These are phyloP conservation scores for Picochlorum sp. DNA, from an alignment of 139 green algal genomes.

Conservation along the genomic window DNA sequence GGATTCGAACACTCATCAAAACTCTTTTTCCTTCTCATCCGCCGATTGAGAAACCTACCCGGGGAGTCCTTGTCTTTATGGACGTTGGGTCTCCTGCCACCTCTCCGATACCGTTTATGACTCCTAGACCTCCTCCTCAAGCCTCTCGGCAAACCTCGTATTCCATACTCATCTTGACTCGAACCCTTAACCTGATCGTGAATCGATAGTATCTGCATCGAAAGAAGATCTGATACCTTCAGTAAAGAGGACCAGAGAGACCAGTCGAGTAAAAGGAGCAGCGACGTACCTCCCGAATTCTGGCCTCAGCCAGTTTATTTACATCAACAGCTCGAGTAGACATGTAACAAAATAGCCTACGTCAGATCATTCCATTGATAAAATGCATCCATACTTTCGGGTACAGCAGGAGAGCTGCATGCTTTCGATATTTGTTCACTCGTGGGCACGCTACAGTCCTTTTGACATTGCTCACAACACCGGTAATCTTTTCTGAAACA, in stretches of 20 bases:
- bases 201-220: conserved; percentile 18
- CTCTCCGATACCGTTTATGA: conserved; percentile 31
- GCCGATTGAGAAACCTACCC: conserved; percentile 24
- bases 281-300: conserved; percentile 18
- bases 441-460: too few relatives aligned
- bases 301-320: conserved; percentile 17
- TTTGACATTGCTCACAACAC: too few relatives aligned
- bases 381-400: too few relatives aligned
- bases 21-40: conserved; percentile 37
- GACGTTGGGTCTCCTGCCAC: conserved; percentile 25
- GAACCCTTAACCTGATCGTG: conserved; percentile 1
- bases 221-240: background rate
- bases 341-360: background rate
- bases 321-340: conserved; percentile 20
- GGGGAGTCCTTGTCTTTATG: conserved; percentile 2
- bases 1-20: background rate
- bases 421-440: too few relatives aligned
- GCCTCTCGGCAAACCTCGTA: conserved; percentile 15
- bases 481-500: too few relatives aligned
- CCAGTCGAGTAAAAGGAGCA: background rate
- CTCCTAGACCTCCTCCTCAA: conserved; percentile 30
- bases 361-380: too few relatives aligned
- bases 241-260: background rate
- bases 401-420: too few relatives aligned
- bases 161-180: conserved; percentile 15